Percentiles rank a stretch among this genome's conserved stretches.
These are phyloP conservation scores for Geranium rotundifolium DNA, from an alignment of 345 rosid species.

Conservation along the genomic window DNA sequence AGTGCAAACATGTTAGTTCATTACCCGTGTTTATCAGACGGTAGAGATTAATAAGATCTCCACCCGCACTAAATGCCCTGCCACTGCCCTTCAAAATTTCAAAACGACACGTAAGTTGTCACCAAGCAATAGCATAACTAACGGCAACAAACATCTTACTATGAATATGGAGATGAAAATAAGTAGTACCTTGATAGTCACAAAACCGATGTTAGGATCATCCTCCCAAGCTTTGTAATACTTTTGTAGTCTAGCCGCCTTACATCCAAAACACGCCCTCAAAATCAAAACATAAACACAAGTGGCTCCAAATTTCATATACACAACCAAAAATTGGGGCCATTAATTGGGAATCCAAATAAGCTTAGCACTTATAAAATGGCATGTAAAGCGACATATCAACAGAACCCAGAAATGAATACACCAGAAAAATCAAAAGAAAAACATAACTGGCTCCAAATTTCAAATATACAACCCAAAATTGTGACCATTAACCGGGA, in stretches of 20 bases:
- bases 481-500: too few species aligned
- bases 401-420: background rate
- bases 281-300: background rate
- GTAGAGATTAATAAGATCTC: conserved; percentile 65
- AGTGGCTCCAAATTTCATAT: background rate
- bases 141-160: background rate
- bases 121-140: background rate
- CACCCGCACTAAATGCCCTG: conserved; percentile 95
- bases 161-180: background rate
- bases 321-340: background rate
- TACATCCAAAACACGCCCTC: conserved; percentile 5
- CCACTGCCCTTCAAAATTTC: conserved; percentile 66
- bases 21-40: conserved; percentile 56
- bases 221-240: conserved; percentile 82
- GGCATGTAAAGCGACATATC: background rate
- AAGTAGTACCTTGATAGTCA: conserved; percentile 54
- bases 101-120: conserved; percentile 12
- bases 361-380: too few species aligned
- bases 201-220: conserved; percentile 64
- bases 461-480: too few species aligned
- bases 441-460: background rate
- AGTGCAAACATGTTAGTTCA: background rate
- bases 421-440: background rate
- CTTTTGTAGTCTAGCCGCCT: conserved; percentile 48
- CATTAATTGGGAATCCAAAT: background rate